Evolutionary conservation across 441 rosid species (phyloP).

Genomic region (Aquilaria agallochum): DNA sequence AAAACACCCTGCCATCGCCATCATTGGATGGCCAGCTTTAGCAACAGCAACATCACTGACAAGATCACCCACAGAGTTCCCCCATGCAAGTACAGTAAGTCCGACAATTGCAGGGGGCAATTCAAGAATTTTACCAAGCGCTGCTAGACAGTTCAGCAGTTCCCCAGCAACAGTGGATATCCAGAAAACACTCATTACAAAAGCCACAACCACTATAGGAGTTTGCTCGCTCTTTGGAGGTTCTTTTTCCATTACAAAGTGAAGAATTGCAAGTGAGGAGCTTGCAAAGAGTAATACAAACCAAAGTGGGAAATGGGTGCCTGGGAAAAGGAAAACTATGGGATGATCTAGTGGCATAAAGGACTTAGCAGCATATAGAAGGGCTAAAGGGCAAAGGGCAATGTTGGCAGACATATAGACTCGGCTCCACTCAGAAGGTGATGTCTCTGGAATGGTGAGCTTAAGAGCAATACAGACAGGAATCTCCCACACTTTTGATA

Average conservation of each 20-base stretch:
- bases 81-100: conserved; percentile 95
- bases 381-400: conserved; percentile 71
- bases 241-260: conserved; percentile 70
- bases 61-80: conserved; percentile 96
- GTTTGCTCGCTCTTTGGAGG: conserved; percentile 86
- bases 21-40: conserved; percentile 93
- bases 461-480: conserved; percentile 64
- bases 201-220: conserved; percentile 56
- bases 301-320: conserved; percentile 80
- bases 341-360: conserved; percentile 80
- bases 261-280: conserved; percentile 68
- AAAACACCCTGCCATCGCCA: conserved; percentile 99
- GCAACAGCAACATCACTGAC: conserved; percentile 97
- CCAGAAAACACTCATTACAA: conserved; percentile 95
- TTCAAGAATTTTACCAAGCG: conserved; percentile 71
- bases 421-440: conserved; percentile 81
- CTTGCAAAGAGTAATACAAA: conserved; percentile 58
- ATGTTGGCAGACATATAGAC: conserved; percentile 74
- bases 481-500: conserved; percentile 67
- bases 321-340: conserved; percentile 66
- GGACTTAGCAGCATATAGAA: conserved; percentile 75
- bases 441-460: conserved; percentile 79
- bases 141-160: conserved; percentile 79
- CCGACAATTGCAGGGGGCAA: conserved; percentile 83
- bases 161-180: conserved; percentile 91